Percentiles rank a stretch among this genome's conserved stretches.
Conservation (phyloP, 2,329 filamentous ascomycete genomes). For the Fusarium anthophilum region DNA sequence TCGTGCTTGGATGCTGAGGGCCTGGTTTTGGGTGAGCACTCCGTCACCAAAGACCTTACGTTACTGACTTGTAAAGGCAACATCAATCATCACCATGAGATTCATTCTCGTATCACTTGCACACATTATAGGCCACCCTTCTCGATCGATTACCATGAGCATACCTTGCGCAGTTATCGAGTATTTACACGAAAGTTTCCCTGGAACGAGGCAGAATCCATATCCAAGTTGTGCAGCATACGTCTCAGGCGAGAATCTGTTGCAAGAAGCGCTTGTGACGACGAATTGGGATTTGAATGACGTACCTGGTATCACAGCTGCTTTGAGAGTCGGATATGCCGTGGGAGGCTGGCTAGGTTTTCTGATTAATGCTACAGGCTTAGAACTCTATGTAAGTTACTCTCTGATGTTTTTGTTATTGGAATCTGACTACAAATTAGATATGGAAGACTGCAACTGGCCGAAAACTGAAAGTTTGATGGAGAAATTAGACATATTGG, state of each 20-base stretch:
- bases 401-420: not conserved
- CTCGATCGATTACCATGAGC: not conserved
- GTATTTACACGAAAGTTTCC: constrained; percentile 2
- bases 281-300: constrained; percentile 16
- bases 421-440: not conserved
- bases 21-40: constrained; percentile 9
- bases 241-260: not conserved
- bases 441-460: not conserved
- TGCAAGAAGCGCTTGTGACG: constrained; percentile 3
- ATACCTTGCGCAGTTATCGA: constrained; percentile 6
- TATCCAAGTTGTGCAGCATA: constrained; percentile 5
- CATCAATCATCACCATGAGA: constrained; percentile 20
- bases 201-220: not conserved
- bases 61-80: not conserved
- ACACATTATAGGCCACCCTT: not conserved
- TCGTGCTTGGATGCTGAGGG: constrained; percentile 20
- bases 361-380: not conserved
- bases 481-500: rapidly evolving
- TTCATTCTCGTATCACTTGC: not conserved
- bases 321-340: not conserved
- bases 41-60: rapidly evolving
- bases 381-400: constrained; percentile 11
- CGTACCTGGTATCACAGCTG: not conserved
- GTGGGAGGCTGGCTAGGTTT: not conserved
- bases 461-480: not conserved